Percentiles rank a stretch among this genome's conserved stretches.
Conservation (phyloP, 306 rosid species). For the Phaseolus lunatus region DNA sequence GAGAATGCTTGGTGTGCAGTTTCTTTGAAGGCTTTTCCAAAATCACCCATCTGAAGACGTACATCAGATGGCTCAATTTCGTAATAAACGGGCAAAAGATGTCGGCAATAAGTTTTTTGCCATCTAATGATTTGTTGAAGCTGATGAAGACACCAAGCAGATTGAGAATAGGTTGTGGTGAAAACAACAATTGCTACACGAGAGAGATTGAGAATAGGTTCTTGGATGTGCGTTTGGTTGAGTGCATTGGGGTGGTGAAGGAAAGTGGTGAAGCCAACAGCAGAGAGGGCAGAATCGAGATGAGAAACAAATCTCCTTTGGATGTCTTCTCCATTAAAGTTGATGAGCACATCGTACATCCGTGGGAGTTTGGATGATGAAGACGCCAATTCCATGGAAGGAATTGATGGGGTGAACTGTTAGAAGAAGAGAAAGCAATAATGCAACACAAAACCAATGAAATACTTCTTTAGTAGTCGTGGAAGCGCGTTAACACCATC, state of each 20-base stretch:
- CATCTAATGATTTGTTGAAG: slow-evolving; percentile 4
- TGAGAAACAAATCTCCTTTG: background rate
- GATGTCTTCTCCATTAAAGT: background rate
- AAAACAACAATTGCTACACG: background rate
- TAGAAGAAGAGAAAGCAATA: too few relatives aligned
- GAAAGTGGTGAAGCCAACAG: background rate
- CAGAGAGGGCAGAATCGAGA: background rate
- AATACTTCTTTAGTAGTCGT: too few relatives aligned
- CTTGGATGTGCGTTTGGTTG: too few relatives aligned
- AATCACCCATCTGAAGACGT: background rate
- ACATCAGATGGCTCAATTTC: background rate
- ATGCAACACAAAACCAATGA: too few relatives aligned
- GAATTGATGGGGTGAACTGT: too few relatives aligned
- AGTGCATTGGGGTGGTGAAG: background rate
- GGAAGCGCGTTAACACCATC: too few relatives aligned
- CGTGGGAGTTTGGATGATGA: background rate
- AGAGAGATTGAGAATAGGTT: too few relatives aligned
- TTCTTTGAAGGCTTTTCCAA: background rate
- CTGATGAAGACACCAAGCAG: background rate
- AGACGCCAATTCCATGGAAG: too few relatives aligned
- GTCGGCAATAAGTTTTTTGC: background rate
- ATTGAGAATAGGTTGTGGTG: background rate
- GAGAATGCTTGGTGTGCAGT: too few relatives aligned
- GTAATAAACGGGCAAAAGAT: slow-evolving; percentile 3
- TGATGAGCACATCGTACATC: background rate